Evolutionary conservation across 495 filamentous ascomycete genomes (phyloP), one percentile per base, ranked within the genome.

Genomic region (Neurospora sp.): DNA sequence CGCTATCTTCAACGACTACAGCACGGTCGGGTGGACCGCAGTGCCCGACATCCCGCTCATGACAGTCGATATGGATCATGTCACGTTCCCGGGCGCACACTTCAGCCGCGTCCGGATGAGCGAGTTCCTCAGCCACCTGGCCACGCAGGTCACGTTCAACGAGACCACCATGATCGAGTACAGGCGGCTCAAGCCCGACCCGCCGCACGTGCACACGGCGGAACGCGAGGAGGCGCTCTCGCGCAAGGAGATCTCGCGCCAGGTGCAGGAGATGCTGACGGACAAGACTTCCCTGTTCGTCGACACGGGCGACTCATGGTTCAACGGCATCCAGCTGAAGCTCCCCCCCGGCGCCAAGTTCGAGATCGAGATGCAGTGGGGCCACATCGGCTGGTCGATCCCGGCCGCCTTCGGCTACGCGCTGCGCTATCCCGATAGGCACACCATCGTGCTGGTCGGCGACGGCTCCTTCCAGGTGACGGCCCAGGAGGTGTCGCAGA

Each of bases 331-430:
- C 37, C 70, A 74, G 41, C 72, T 78, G 12, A 69, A 40, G 35
- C 71, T 78, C 11, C 77, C 77, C 5, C 54, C 54, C 6, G 77
- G 77, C 14, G 77, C 77, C 10, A 72, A 75, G 46, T 78, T 78
- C n/a, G 77, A 78, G 74, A 78, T 78, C 37, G 77, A 78, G 77
- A 78, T 78, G 77, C 75, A 77, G 40, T 80, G 79, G 79, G 79
- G 77, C 35, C 76, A 78, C 72, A 80, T 80, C 54, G 79, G 79
- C 14, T 80, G 77, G 76, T 75, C 76, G 3, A 76, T 80, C 16
- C 79, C 79, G 1, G 77, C 77, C 1, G 72, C 77, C 14, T 77
- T 78, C 27, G 79, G 79, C 0, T 78, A 78, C 35, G 74, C 79
- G 1, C 44, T 80, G 27, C 74, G 71, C 31, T 44, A 73, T 5